Evolutionary conservation across 768 basidiomycete species (phyloP), one percentile per base, ranked within the genome.

Genomic region (Sutorius australiensis): DNA sequence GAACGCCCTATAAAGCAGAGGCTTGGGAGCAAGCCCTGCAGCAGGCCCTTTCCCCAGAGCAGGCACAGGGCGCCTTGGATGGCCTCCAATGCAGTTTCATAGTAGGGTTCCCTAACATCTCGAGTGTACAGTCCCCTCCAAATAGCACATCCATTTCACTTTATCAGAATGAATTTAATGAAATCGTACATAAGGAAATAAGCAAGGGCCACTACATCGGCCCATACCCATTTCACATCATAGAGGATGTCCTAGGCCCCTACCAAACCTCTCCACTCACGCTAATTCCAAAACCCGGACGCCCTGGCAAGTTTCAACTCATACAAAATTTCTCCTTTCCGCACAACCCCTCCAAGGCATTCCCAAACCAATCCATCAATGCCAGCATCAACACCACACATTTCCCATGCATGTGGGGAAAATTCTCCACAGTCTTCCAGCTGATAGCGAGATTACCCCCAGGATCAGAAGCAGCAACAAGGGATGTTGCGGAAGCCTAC

Each of bases 281-380:
- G 1, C 11, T 54, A 1, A 48, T 54, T 3, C 41, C 46, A 0
- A 54, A 54, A 32, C 8, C 19, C 0, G 28, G 46, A 0, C 7
- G 10, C 0, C 41, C 53, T 12, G 47, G 28, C 0, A 54, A 54
- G 27, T 54, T 39, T 6, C 8, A 31, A 11, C 21, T 54, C 0
- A 28, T 54, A 0, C 48, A 54, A 4, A 54, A 54, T 5, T 54
- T 49, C 24, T 50, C 37, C 0, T 54, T 54, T 1, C 48, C 17
- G 1, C 4, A 10, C 0, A 10, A 8, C 0, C 11, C 10, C 0
- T 0, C 17, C 5, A 10, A 10, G 1, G n/a, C n/a, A n/a, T 36
- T 21, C 3, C 30, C 42, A 3, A 8, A 12, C 4, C 34, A 12
- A 0, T 54, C 53, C 9, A 21, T 54, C 8, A 54, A 54, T 13